A percentile compares a stretch with the other conserved stretches of the same genome.
These are phyloP conservation scores for Tricladium varicosporioides DNA, from an alignment of 2,329 filamentous ascomycete species.

Conservation along the genomic window DNA sequence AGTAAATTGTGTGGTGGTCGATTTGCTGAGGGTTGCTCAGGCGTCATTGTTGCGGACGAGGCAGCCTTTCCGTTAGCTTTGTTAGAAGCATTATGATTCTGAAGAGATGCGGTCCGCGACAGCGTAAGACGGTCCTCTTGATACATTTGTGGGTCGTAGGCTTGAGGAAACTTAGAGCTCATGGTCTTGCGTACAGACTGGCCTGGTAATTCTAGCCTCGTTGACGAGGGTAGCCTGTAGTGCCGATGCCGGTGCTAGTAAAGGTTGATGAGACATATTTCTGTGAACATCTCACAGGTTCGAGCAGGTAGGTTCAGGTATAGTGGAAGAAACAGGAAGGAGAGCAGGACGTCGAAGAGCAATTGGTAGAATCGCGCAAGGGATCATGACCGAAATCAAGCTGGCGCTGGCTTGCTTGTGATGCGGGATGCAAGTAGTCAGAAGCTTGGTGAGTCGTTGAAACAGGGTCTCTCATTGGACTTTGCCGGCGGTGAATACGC, in stretches of 20 bases:
- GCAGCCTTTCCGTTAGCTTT: conserved; percentile 18
- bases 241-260: neutral
- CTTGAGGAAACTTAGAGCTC: conserved; percentile 18
- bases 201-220: neutral
- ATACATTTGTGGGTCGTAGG: conserved; percentile 33
- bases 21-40: conserved; percentile 13
- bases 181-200: conserved; percentile 1
- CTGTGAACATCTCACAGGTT: neutral
- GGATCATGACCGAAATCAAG: neutral
- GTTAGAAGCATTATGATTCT: conserved; percentile 18
- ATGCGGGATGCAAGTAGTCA: neutral
- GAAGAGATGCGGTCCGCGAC: conserved; percentile 27
- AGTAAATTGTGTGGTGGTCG: conserved; percentile 24
- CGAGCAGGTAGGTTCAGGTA: neutral
- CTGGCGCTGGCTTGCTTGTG: neutral
- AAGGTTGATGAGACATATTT: neutral
- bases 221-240: conserved; percentile 2
- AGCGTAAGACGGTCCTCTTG: conserved; percentile 30
- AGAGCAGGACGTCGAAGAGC: neutral
- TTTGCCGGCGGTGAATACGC: neutral
- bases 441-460: neutral
- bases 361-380: neutral
- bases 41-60: conserved; percentile 16
- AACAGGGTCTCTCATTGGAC: conserved; percentile 1
- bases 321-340: neutral